A percentile compares a stretch with the other conserved stretches of the same genome.
phyloP scores from a whole-genome alignment of 2,329 filamentous ascomycete species.

The Colletotrichum limetticola region DNA sequence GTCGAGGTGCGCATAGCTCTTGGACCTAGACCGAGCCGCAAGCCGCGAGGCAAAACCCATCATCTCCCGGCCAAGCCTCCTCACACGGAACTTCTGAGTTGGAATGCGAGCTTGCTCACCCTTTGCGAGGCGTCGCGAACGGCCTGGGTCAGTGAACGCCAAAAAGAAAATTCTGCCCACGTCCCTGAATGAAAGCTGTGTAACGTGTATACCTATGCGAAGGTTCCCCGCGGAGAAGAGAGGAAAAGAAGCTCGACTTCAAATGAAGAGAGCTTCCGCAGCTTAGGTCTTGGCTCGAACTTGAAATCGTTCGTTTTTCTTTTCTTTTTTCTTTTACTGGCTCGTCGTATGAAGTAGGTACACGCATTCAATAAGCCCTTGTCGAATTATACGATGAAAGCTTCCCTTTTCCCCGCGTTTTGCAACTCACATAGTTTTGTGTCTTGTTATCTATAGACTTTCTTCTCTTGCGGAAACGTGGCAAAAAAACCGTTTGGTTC shows the following conservation, averaged over 20 bases:
- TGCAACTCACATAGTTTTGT: neutral
- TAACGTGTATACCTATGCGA: neutral
- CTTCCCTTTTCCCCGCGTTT: constrained; percentile 5
- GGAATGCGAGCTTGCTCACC: neutral
- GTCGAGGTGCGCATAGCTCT: neutral
- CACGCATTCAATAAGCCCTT: neutral
- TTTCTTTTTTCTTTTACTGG: neutral
- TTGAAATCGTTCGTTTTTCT: neutral
- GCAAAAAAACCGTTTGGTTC: neutral
- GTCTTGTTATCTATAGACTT: neutral
- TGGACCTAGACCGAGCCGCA: neutral
- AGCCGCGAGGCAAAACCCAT: neutral
- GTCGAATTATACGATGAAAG: neutral
- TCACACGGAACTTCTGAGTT: neutral
- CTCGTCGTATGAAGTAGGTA: neutral
- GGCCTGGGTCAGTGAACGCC: neutral
- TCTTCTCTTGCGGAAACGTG: constrained; percentile 13
- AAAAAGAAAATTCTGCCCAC: neutral
- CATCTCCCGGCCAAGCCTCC: neutral
- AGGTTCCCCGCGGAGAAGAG: neutral
- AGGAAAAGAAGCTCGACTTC: neutral
- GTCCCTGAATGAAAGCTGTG: neutral
- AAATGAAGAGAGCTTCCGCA: constrained; percentile 2
- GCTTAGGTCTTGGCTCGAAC: neutral
- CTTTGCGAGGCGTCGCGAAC: neutral